Conservation (phyloP, 2,329 filamentous ascomycete genomes). For the Trematosphaeria pertusa region DNA sequence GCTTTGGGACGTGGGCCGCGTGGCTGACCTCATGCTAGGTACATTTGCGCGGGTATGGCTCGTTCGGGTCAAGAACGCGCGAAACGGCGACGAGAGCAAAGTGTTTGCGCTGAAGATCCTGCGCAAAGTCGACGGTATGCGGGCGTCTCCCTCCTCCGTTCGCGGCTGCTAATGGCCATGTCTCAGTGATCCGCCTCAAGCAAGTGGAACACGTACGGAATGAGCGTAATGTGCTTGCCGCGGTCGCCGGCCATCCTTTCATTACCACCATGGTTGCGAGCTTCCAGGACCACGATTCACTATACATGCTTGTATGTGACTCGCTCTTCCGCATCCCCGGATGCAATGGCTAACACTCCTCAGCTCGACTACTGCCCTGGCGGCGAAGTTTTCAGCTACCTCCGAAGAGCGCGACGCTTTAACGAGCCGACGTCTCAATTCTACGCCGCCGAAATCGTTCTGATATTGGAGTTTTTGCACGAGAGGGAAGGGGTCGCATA, state of each 20-base stretch:
- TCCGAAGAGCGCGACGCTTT: slow-evolving; percentile 78
- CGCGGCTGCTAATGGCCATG: slow-evolving; percentile 24
- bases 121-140: slow-evolving; percentile 63
- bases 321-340: neutral
- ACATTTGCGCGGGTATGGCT: slow-evolving; percentile 86
- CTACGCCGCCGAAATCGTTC: slow-evolving; percentile 83
- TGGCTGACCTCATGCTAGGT: slow-evolving; percentile 55
- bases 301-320: slow-evolving; percentile 73
- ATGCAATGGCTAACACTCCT: slow-evolving; percentile 21
- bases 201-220: slow-evolving; percentile 87
- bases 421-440: slow-evolving; percentile 80
- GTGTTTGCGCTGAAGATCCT: slow-evolving; percentile 86
- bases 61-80: slow-evolving; percentile 66
- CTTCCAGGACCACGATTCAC: slow-evolving; percentile 78
- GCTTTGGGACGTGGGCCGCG: too few relatives aligned
- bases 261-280: slow-evolving; percentile 80
- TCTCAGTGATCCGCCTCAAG: slow-evolving; percentile 76
- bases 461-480: slow-evolving; percentile 82
- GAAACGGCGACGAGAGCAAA: slow-evolving; percentile 63
- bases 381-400: slow-evolving; percentile 84
- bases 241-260: slow-evolving; percentile 81
- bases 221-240: slow-evolving; percentile 78
- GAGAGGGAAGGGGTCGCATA: slow-evolving; percentile 82
- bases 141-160: slow-evolving; percentile 5
- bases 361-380: slow-evolving; percentile 81